Evolutionary conservation across 768 basidiomycete species (phyloP), one percentile per base, ranked within the genome.

Genomic region (Psilocybe azurescens): DNA sequence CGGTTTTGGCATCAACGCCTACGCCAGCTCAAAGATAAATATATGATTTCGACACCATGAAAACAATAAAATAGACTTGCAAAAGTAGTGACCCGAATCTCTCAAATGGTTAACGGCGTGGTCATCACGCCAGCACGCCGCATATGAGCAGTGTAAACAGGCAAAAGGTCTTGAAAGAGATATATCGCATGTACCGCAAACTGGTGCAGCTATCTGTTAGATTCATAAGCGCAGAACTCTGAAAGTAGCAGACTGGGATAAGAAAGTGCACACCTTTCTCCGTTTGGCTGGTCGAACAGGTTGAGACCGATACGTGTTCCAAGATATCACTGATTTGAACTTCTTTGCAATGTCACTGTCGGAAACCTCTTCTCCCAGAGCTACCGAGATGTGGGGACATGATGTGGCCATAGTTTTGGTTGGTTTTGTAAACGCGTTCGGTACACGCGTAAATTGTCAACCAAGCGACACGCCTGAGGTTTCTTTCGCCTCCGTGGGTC

Each of bases 1-100:
- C 94, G 0, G 88, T 84, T 65, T 84, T 85, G 3, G 85, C 78
- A 72, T 96, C 94, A 29, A 86, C 85, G 68, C 89, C 94, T 95
- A 67, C 7, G 48, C 49, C 47, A 39, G 20, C 13, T 50, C 66
- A 18, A 60, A 48, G 29, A 24, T 32, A 59, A 46, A 41, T 24
- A 36, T 41, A 51, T 60, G 29, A 18, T 14, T 36, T n/a, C 5
- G 47, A 58, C 11, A 56, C 44, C 13, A 49, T 47, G 7, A 33
- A 16, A 47, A 18, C 16, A 39, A 46, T 28, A 16, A 24, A 44
- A 24, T n/a, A n/a, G 38, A 83, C 90, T 64, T 55, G 91, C 93
- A 88, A 68, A 93, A 90, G 8, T 70, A 67, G 74, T 95, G 93
- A 0, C 80, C 80, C 1, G 78, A 70, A 18, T 83, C 79, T 62